phyloP scores from a whole-genome alignment of 805 yeast species.

The Myxozyma monticola region DNA sequence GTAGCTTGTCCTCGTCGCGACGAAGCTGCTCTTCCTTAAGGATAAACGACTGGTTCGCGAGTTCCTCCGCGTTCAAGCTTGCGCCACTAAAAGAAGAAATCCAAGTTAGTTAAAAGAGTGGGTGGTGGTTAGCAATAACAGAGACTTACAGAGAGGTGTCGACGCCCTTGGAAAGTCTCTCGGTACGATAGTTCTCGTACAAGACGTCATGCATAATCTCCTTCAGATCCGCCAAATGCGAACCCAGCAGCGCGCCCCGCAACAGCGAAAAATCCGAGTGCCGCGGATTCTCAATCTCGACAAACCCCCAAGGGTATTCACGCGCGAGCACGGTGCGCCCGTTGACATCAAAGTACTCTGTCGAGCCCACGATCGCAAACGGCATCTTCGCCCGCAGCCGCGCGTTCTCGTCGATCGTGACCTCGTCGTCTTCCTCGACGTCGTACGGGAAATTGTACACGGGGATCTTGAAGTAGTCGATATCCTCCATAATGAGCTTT shows the following conservation, averaged over 20 bases:
- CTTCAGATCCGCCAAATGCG: slow-evolving; percentile 80
- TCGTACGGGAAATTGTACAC: slow-evolving; percentile 74
- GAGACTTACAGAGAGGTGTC: slow-evolving; percentile 11
- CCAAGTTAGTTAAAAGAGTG: background rate
- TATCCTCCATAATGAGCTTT: slow-evolving; percentile 54
- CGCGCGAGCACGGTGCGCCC: slow-evolving; percentile 51
- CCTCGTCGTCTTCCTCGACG: slow-evolving; percentile 53
- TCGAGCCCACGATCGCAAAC: slow-evolving; percentile 61
- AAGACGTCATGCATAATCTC: slow-evolving; percentile 75
- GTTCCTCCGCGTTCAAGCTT: slow-evolving; percentile 41
- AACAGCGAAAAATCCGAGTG: slow-evolving; percentile 46
- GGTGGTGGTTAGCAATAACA: background rate
- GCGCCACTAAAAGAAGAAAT: slow-evolving; percentile 28
- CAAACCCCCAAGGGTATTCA: slow-evolving; percentile 68
- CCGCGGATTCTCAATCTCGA: slow-evolving; percentile 46
- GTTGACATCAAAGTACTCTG: slow-evolving; percentile 41
- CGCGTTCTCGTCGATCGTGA: slow-evolving; percentile 38
- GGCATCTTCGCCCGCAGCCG: slow-evolving; percentile 54
- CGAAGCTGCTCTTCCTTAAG: slow-evolving; percentile 46
- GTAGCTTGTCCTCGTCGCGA: slow-evolving; percentile 42
- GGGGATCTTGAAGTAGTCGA: slow-evolving; percentile 58
- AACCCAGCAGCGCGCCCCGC: slow-evolving; percentile 71
- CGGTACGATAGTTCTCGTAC: slow-evolving; percentile 79
- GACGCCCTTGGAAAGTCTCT: slow-evolving; percentile 52
- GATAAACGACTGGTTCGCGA: slow-evolving; percentile 42